Conservation (phyloP, 768 basidiomycete genomes). For the Exsudoporus frostii region DNA sequence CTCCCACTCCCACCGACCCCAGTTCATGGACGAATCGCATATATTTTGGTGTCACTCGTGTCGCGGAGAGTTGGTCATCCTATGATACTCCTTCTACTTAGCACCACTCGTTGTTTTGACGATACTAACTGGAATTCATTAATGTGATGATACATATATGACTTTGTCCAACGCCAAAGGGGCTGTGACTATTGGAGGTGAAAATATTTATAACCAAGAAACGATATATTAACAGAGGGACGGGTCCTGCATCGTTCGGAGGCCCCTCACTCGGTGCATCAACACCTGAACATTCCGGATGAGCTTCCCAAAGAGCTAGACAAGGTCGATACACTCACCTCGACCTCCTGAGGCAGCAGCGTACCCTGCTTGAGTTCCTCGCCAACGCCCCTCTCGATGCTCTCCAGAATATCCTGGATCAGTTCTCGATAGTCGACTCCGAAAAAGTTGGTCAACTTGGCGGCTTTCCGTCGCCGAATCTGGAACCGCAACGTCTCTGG, state of each 20-base stretch:
- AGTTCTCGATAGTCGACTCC: conserved; percentile 81
- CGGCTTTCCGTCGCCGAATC: conserved; percentile 66
- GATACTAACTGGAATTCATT: conserved; percentile 20
- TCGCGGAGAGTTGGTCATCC: conserved; percentile 74
- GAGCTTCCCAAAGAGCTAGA: background rate
- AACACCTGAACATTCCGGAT: conserved; percentile 44
- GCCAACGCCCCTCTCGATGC: conserved; percentile 72
- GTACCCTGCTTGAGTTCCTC: conserved; percentile 65
- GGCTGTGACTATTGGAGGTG: background rate
- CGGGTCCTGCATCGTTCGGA: conserved; percentile 25
- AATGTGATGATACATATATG: conserved; percentile 17
- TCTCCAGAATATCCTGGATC: conserved; percentile 74
- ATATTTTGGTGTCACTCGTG: conserved; percentile 89
- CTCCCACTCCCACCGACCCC: conserved; percentile 42
- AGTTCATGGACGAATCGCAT: conserved; percentile 85
- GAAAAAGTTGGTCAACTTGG: conserved; percentile 85
- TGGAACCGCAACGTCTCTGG: conserved; percentile 54
- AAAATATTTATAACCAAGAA: conserved; percentile 3
- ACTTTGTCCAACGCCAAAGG: conserved; percentile 4
- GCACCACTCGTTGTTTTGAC: background rate
- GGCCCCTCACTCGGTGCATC: conserved; percentile 31
- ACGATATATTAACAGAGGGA: conserved; percentile 5
- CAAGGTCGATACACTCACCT: conserved; percentile 45
- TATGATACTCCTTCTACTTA: conserved; percentile 32
- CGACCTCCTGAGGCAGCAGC: conserved; percentile 63